Evolutionary conservation across 495 filamentous ascomycete genomes (phyloP).

Genomic region (Oleoguttula mirabilis): DNA sequence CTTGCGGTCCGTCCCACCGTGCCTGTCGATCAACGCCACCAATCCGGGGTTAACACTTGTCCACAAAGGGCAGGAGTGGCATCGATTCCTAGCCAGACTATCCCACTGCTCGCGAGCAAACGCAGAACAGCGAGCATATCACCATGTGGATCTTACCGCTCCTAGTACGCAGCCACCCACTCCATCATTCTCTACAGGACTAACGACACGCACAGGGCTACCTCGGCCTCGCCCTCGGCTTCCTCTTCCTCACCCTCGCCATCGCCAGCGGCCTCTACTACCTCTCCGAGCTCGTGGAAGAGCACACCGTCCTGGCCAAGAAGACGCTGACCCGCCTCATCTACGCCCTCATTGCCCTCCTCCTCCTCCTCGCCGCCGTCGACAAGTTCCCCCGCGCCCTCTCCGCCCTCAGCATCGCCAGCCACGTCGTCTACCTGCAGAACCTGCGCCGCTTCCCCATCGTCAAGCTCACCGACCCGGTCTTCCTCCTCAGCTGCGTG

Average conservation of each 20-base stretch:
- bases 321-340: constrained; percentile 73
- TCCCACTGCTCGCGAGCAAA: no score
- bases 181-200: constrained; percentile 47
- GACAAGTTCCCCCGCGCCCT: constrained; percentile 73
- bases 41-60: no score
- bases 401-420: constrained; percentile 62
- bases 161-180: constrained; percentile 2
- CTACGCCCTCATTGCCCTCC: constrained; percentile 65
- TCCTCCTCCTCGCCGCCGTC: constrained; percentile 60
- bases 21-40: no score
- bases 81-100: no score
- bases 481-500: constrained; percentile 75
- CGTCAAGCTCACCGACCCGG: constrained; percentile 76
- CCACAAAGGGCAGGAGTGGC: no score
- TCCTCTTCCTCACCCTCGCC: constrained; percentile 67
- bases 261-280: constrained; percentile 94
- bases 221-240: constrained; percentile 73
- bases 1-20: no score
- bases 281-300: constrained; percentile 93
- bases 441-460: constrained; percentile 81
- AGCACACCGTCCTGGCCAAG: constrained; percentile 87
- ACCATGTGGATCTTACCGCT: constrained; percentile 20
- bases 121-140: no score
- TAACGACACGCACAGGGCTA: no score
- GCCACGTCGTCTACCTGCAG: constrained; percentile 77